Evolutionary conservation across 371 early-diverging fungal genomes (phyloP).

Genomic region (Mucor plumbeus): DNA sequence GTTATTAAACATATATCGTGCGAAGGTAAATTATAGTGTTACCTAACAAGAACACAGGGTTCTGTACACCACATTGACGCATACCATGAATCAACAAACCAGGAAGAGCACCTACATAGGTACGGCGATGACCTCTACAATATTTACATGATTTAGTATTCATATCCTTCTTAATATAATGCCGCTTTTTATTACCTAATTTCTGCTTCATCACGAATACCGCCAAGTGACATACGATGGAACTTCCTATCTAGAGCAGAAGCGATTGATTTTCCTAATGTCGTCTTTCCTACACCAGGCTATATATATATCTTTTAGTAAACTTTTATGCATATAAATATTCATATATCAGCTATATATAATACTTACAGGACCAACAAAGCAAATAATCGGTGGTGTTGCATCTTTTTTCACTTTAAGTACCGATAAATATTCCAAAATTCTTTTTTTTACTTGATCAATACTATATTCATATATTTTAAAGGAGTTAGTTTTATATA

Average conservation of each 20-base stretch:
- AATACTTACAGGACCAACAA: conserved; percentile 65
- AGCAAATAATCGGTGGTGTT: conserved; percentile 81
- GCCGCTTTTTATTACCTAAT: conserved; percentile 54
- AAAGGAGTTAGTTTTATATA: background rate
- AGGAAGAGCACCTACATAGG: conserved; percentile 90
- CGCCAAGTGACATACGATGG: conserved; percentile 84
- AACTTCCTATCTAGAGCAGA: conserved; percentile 80
- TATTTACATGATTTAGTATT: too few relatives aligned
- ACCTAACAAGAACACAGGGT: conserved; percentile 82
- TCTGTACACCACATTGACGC: conserved; percentile 73
- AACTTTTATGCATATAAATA: background rate
- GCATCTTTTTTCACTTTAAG: conserved; percentile 75
- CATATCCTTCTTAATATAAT: too few relatives aligned
- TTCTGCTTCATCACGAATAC: conserved; percentile 90
- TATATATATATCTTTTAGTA: conserved; percentile 9
- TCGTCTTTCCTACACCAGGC: conserved; percentile 88
- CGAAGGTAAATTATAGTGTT: background rate
- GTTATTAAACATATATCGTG: too few relatives aligned
- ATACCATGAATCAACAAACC: conserved; percentile 82
- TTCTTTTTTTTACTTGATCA: conserved; percentile 81
- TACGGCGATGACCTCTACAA: conserved; percentile 79
- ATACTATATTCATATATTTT: conserved; percentile 44
- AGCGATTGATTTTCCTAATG: conserved; percentile 79
- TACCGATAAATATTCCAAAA: conserved; percentile 84
- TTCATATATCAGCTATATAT: background rate